A percentile compares a stretch with the other conserved stretches of the same genome.
Evolutionary conservation across 805 yeast genomes (phyloP).

Genomic region (Yarrowia porcina): DNA sequence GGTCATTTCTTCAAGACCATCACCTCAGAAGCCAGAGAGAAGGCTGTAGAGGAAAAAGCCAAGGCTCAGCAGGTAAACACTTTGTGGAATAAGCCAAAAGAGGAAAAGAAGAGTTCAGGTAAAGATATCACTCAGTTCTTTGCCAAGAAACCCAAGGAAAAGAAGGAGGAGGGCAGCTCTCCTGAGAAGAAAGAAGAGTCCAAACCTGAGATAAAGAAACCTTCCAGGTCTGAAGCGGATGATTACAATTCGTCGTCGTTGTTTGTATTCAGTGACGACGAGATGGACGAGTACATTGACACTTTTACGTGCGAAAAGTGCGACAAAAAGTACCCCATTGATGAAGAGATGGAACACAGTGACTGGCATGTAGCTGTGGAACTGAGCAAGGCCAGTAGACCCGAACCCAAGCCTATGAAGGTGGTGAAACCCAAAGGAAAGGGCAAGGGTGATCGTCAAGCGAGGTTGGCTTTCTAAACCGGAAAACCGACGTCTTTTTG

Average conservation of each 20-base stretch:
- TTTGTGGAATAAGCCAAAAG: neutral
- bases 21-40: conserved; percentile 5
- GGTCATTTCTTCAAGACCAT: conserved; percentile 21
- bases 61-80: neutral
- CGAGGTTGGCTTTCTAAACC: neutral
- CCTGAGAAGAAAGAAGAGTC: neutral
- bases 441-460: neutral
- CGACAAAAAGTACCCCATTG: conserved; percentile 27
- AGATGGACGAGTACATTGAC: conserved; percentile 14
- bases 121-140: conserved; percentile 15
- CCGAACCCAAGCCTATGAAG: conserved; percentile 9
- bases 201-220: neutral
- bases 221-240: neutral
- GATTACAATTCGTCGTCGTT: conserved; percentile 8
- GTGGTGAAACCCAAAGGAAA: conserved; percentile 18
- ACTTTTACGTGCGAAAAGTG: conserved; percentile 37
- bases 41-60: neutral
- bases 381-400: conserved; percentile 28
- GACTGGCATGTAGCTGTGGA: conserved; percentile 44
- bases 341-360: conserved; percentile 37
- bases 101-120: neutral
- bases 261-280: conserved; percentile 10
- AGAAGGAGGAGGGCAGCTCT: neutral
- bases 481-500: too few species aligned
- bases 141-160: neutral